phyloP scores from a whole-genome alignment of 257 asterid genomes.

The Pogostemon cablin region DNA sequence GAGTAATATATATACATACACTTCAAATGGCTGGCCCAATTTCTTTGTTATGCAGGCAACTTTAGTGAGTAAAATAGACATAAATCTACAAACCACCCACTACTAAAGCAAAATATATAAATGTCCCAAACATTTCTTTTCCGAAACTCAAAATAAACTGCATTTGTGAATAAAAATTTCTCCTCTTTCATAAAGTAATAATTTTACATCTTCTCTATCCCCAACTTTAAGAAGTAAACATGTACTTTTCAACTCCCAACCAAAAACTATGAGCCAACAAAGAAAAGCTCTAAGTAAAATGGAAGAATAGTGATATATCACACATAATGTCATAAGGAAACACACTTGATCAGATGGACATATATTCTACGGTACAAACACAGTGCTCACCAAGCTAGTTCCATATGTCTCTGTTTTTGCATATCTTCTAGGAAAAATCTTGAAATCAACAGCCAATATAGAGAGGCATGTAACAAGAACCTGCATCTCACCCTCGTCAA shows the following conservation, averaged over 20 bases:
- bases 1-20: neutral
- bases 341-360: constrained; percentile 21
- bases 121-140: neutral
- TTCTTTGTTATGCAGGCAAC: constrained; percentile 10
- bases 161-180: neutral
- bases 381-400: constrained; percentile 72
- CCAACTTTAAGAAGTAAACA: neutral
- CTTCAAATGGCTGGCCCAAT: constrained; percentile 4
- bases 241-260: neutral
- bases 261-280: neutral
- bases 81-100: neutral
- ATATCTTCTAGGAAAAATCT: constrained; percentile 91
- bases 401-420: constrained; percentile 98
- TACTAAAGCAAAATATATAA: neutral
- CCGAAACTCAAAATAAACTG: neutral
- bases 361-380: constrained; percentile 9
- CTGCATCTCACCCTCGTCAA: constrained; percentile 52
- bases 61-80: neutral
- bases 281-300: neutral
- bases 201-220: neutral
- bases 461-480: constrained; percentile 74
- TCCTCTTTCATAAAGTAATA: neutral
- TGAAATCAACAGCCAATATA: constrained; percentile 95
- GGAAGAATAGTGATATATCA: neutral
- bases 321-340: constrained; percentile 18